A percentile compares a stretch with the other conserved stretches of the same genome.
These are phyloP conservation scores for Hymenoscyphus linearis DNA, from an alignment of 2,329 filamentous ascomycete species.

Conservation along the genomic window DNA sequence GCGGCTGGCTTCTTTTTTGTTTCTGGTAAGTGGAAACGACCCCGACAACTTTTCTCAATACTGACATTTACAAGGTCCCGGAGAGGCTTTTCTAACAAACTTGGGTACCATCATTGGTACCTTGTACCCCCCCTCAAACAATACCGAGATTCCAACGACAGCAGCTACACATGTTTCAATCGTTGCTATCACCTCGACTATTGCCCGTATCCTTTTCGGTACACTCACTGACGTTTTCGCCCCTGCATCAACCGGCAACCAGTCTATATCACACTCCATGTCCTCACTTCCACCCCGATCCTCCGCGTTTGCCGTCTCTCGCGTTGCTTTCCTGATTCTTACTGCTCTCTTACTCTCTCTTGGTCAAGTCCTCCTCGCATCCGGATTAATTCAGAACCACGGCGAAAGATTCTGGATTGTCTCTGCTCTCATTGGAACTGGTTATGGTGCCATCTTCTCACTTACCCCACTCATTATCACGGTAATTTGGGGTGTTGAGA, in stretches of 20 bases:
- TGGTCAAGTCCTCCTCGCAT: conserved; percentile 73
- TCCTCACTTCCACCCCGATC: conserved; percentile 35
- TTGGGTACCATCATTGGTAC: conserved; percentile 90
- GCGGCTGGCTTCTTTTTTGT: conserved; percentile 88
- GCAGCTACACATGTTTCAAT: conserved; percentile 88
- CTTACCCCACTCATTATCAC: conserved; percentile 87
- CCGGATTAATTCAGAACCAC: conserved; percentile 68
- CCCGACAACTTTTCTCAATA: background rate
- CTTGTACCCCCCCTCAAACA: conserved; percentile 56
- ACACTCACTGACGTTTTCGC: conserved; percentile 85
- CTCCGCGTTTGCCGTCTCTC: conserved; percentile 57
- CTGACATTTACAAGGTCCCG: conserved; percentile 54
- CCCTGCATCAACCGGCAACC: conserved; percentile 42
- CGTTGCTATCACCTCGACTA: conserved; percentile 81
- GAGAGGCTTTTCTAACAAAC: conserved; percentile 98
- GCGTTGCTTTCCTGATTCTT: conserved; percentile 71
- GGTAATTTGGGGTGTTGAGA: conserved; percentile 98
- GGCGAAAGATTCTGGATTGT: conserved; percentile 79
- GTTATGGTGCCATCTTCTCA: conserved; percentile 88
- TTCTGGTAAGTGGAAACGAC: conserved; percentile 21
- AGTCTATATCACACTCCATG: conserved; percentile 27
- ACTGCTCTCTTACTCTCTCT: conserved; percentile 69
- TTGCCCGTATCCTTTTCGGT: conserved; percentile 85
- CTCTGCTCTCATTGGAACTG: conserved; percentile 77
- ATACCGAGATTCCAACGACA: conserved; percentile 39